A percentile compares a stretch with the other conserved stretches of the same genome.
phyloP scores from a whole-genome alignment of 495 filamentous ascomycete genomes.

The Penicillium angulare region DNA sequence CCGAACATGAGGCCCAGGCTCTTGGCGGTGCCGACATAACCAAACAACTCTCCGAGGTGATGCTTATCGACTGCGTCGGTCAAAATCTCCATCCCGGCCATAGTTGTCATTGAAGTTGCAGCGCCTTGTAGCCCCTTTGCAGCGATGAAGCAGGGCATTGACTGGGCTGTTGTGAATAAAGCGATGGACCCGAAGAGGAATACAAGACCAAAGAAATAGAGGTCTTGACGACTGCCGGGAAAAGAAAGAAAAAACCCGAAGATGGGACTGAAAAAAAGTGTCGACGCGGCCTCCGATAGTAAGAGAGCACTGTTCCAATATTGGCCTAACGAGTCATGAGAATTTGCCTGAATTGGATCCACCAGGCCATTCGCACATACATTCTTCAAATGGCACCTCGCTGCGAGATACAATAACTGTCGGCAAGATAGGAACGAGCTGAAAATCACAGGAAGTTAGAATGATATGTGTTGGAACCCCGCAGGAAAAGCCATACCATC shows the following conservation, averaged over 20 bases:
- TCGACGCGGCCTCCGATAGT: conserved; percentile 15
- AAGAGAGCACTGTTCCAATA: conserved; percentile 24
- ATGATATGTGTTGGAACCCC: neutral
- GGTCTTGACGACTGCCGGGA: conserved; percentile 21
- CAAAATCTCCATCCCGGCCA: neutral
- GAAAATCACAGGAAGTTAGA: neutral
- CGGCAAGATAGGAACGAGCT: conserved; percentile 27
- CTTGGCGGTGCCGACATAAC: neutral
- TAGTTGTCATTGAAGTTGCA: conserved; percentile 37
- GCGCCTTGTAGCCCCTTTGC: conserved; percentile 69
- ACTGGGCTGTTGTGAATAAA: conserved; percentile 62
- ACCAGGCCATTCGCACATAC: conserved; percentile 7
- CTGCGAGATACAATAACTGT: conserved; percentile 17
- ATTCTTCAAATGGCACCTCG: conserved; percentile 16
- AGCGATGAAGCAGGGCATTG: conserved; percentile 55
- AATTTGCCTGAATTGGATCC: neutral
- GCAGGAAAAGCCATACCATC: neutral
- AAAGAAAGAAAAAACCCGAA: conserved; percentile 16
- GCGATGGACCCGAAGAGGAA: conserved; percentile 61
- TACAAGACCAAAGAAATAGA: conserved; percentile 63
- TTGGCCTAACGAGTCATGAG: conserved; percentile 7
- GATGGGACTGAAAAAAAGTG: conserved; percentile 15
- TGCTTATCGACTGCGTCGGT: conserved; percentile 3
- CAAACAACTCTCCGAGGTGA: neutral
- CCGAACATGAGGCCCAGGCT: neutral